Conservation (phyloP, 2,329 filamentous ascomycete genomes). For the Xylariaceae sp. region DNA sequence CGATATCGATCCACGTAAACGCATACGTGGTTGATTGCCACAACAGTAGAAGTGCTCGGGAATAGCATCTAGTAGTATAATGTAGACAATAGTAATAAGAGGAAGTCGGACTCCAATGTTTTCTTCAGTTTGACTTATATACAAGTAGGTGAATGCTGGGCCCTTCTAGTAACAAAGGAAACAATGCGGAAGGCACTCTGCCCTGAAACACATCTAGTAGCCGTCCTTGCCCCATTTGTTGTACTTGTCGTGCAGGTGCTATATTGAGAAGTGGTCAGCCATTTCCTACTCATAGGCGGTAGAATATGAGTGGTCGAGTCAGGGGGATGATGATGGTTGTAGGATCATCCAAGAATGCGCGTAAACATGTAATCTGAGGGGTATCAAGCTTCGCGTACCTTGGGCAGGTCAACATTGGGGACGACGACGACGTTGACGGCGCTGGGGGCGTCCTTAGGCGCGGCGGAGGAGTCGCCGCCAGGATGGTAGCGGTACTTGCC, state of each 20-base stretch:
- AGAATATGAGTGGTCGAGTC: too few species aligned
- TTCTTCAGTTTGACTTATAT: constrained; percentile 12
- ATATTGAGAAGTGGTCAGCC: constrained; percentile 2
- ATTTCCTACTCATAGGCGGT: neutral
- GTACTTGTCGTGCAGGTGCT: constrained; percentile 92
- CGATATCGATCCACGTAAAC: too few species aligned
- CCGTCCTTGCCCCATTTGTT: constrained; percentile 99
- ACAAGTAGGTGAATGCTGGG: constrained; percentile 14
- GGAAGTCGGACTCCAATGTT: constrained; percentile 3
- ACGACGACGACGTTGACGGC: constrained; percentile 93
- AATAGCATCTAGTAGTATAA: too few species aligned
- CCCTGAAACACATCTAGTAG: too few species aligned
- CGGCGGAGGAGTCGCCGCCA: constrained; percentile 71
- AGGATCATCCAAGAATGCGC: too few species aligned
- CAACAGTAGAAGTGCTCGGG: too few species aligned
- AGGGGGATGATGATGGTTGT: too few species aligned
- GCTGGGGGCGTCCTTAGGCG: constrained; percentile 85
- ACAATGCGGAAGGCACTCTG: neutral
- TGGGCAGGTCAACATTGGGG: constrained; percentile 88
- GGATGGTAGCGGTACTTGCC: constrained; percentile 79
- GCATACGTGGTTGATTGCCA: too few species aligned
- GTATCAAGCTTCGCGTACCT: too few species aligned
- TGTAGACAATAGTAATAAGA: too few species aligned
- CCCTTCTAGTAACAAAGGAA: constrained; percentile 14
- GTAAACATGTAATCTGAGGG: too few species aligned